Evolutionary conservation across 2,329 filamentous ascomycete species (phyloP), one percentile per base, ranked within the genome.

Genomic region (Neocatenulostroma microsporum): DNA sequence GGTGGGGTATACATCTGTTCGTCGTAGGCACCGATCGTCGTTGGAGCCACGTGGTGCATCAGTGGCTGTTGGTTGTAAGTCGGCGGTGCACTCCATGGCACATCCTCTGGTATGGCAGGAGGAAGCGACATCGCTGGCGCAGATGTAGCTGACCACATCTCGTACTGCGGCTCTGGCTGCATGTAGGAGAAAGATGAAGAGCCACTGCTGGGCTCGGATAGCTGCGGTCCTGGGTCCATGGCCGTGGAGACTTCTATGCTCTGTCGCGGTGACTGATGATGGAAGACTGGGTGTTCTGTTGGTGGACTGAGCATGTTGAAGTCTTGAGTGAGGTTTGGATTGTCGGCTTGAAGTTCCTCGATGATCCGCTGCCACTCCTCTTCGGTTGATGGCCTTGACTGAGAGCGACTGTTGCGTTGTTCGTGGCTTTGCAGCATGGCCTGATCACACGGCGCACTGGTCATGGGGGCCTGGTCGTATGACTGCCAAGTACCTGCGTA

Each of bases 291-390:
- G n/a, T 20, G 9, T 9, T 20, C 9, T 17, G 34, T 14, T n/a
- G 23, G 23, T 28, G 38, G 32, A 26, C 28, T 32, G n/a, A 27
- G 33, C 23, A 33, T 32, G 3, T 17, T n/a, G 21, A 33, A 41
- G 19, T 34, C 34, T 19, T 14, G 20, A 11, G 27, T n/a, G 10
- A 32, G 27, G 11, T 28, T 21, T 11, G 26, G n/a, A 18, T 34
- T 23, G 20, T 28, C 27, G 21, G 21, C 29, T 4, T 23, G 21
- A 14, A 40, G 23, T 21, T 35, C 23, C 9, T 40, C 34, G 24
- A 41, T n/a, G 24, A 37, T 29, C 24, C 34, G 21, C 21, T 37
- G 34, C 39, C 39, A 41, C 21, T 40, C 32, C 11, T 36, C 32
- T 27, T 36, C 21, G 26, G 25, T 40, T 5, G 32, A 36, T 33